phyloP scores from a whole-genome alignment of 495 filamentous ascomycete species.

The Friedmanniomyces simplex region DNA sequence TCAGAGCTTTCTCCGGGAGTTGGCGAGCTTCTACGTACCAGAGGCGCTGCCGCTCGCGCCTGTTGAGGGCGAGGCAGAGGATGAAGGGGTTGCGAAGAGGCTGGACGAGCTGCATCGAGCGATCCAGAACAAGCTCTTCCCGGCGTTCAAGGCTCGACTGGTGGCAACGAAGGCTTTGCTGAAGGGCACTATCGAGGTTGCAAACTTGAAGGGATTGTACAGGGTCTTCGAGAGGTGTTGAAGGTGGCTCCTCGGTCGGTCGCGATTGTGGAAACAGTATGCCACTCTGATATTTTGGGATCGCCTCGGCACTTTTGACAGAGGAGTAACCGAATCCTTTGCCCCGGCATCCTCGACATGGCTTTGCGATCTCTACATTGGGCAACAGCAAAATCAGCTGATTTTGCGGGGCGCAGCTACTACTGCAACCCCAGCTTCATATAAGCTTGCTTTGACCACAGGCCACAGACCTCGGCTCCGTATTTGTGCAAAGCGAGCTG shows the following conservation, averaged over 20 bases:
- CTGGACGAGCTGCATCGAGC: conserved; percentile 47
- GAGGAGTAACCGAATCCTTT: no score
- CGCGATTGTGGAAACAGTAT: no score
- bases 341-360: no score
- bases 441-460: neutral
- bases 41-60: conserved; percentile 61
- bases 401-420: neutral
- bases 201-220: conserved; percentile 90
- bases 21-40: conserved; percentile 88
- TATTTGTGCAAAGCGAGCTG: no score
- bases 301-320: no score
- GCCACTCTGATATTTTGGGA: neutral
- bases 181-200: conserved; percentile 74
- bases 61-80: conserved; percentile 27
- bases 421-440: no score
- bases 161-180: conserved; percentile 75
- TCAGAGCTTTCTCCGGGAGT: conserved; percentile 68
- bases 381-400: neutral
- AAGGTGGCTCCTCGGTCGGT: conserved; percentile 16
- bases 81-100: conserved; percentile 44
- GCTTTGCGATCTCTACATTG: no score
- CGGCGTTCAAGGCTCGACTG: conserved; percentile 70
- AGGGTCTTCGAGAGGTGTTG: conserved; percentile 94
- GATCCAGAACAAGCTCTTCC: conserved; percentile 66
- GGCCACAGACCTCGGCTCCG: neutral